phyloP scores from a whole-genome alignment of 2,329 filamentous ascomycete genomes.

The Aspergillus pseudotamarii region DNA sequence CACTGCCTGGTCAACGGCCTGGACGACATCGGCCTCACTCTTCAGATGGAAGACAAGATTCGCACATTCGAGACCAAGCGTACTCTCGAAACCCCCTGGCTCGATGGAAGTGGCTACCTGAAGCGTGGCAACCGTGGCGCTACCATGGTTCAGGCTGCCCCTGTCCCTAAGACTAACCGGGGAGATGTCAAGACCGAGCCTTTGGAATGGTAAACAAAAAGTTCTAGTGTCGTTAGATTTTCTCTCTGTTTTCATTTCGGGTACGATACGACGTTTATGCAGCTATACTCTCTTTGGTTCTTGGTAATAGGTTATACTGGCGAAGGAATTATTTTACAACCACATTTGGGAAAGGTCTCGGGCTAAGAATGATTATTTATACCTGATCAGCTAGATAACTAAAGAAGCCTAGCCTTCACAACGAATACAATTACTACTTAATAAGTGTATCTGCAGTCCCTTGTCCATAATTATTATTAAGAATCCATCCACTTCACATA shows the following conservation, averaged over 20 bases:
- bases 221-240: constrained; percentile 4
- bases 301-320: not conserved
- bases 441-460: not conserved
- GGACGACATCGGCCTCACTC: constrained; percentile 92
- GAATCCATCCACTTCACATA: not conserved
- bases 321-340: not conserved
- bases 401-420: not conserved
- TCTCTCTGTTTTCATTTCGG: constrained; percentile 35
- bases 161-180: constrained; percentile 85
- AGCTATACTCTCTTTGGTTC: constrained; percentile 6
- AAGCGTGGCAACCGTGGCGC: constrained; percentile 55
- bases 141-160: constrained; percentile 65
- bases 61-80: constrained; percentile 77
- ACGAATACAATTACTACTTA: not conserved
- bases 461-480: not conserved
- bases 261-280: constrained; percentile 11
- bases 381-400: not conserved
- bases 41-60: constrained; percentile 91
- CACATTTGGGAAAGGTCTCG: constrained; percentile 1
- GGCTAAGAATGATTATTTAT: constrained; percentile 1
- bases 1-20: constrained; percentile 92
- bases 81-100: constrained; percentile 80
- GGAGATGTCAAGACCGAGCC: constrained; percentile 83
- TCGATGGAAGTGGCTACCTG: constrained; percentile 85
- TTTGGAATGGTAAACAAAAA: constrained; percentile 72